Base-by-base conservation (phyloP, 1,284 basidiomycete genomes). In the Boletus calvinii region DNA sequence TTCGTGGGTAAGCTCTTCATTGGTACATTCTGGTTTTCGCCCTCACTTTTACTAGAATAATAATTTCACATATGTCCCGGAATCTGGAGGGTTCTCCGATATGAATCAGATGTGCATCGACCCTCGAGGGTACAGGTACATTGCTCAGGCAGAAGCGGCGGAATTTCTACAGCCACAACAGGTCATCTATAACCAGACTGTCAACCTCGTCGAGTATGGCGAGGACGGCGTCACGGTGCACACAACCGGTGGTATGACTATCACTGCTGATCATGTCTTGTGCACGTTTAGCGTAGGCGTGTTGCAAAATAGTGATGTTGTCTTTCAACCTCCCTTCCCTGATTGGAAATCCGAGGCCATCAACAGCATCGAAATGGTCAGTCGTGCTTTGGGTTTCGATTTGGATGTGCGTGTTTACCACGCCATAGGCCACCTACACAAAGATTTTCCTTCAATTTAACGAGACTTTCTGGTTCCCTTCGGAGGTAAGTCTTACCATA, bases 391-490 rank as follows among this genome's bases (percentile, higher is more conserved):
- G 35, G 6, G 6, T 20, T 38, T 15, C 5, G 6, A 26, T 26
- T 8, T 26, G 2, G 6, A 15, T 31, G 11, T 32, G 4, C 15
- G 1, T 42, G 1, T 37, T 52, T 20, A 58, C 22, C 12, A 1
- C 11, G 3, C 2, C 6, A 10, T 43, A 79, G 77, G 76, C 74
- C 2, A 83, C 78, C 3, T 88, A 85, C 61, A 86, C 85, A 4
- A 88, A 87, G 68, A 85, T 88, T 42, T 88, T 87, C 66, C 59
- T 87, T 40, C 76, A 82, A 55, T 88, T 87, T 61, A 73, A 79
- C 0, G 61, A 77, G 50, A 83, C 81, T 37, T 88, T 88, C 63
- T 88, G 85, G 85, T 84, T 84, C 53, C 75, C 82, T 36, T 81
- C 81, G 0, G 74, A 87, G 77, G 84, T 81, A 53, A n/a, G 53